phyloP scores from a whole-genome alignment of 2,329 filamentous ascomycete genomes.

The Curvularia sp. region DNA sequence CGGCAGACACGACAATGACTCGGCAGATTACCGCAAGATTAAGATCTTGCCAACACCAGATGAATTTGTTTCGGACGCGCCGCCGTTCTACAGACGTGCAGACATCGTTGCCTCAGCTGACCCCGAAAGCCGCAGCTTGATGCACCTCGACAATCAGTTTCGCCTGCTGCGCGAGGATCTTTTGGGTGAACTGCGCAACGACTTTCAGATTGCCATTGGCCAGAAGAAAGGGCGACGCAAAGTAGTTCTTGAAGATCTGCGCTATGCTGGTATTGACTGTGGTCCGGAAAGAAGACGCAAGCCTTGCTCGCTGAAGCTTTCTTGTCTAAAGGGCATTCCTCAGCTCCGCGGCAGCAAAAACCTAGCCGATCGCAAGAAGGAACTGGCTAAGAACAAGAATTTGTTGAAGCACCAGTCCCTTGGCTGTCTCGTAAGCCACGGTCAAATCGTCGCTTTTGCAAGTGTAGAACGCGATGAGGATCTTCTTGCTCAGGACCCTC shows the following conservation, averaged over 20 bases:
- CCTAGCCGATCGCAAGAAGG: constrained; percentile 51
- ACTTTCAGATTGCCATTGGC: constrained; percentile 61
- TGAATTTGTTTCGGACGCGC: constrained; percentile 65
- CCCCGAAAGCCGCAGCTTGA: constrained; percentile 50
- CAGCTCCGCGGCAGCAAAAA: constrained; percentile 47
- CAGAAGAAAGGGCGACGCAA: constrained; percentile 58
- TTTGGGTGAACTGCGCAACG: constrained; percentile 69
- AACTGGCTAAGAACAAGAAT: constrained; percentile 54
- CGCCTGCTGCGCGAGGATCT: constrained; percentile 75
- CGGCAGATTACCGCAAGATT: constrained; percentile 66
- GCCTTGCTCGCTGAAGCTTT: constrained; percentile 52
- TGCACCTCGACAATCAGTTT: constrained; percentile 74
- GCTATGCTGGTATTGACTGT: constrained; percentile 51
- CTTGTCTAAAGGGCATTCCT: constrained; percentile 55
- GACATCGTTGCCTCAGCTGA: constrained; percentile 57
- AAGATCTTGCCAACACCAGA: constrained; percentile 70
- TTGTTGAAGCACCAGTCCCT: constrained; percentile 68
- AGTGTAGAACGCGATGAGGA: constrained; percentile 61
- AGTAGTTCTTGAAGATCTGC: constrained; percentile 53
- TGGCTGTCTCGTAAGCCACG: constrained; percentile 64
- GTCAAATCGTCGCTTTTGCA: constrained; percentile 67
- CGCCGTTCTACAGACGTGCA: constrained; percentile 62
- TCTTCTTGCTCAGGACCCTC: constrained; percentile 54
- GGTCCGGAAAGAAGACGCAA: constrained; percentile 43
- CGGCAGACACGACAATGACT: constrained; percentile 78